Conservation (phyloP, 768 basidiomycete species). For the Rhizopogon roseolus region DNA sequence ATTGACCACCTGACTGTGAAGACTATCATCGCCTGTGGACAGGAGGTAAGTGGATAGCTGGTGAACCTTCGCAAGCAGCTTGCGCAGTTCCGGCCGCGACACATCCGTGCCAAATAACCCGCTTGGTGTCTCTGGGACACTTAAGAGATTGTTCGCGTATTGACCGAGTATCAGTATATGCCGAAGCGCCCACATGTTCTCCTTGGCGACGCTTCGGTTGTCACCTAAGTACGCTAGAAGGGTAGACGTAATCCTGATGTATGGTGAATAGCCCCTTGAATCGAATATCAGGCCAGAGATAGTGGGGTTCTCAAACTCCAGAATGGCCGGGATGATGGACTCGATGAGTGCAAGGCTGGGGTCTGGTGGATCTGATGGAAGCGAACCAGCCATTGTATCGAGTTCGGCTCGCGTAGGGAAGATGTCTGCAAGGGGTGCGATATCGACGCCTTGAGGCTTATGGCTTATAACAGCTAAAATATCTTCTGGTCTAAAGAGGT, state of each 20-base stretch:
- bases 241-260: conserved; percentile 58
- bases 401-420: conserved; percentile 46
- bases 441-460: conserved; percentile 29
- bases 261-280: conserved; percentile 44
- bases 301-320: conserved; percentile 14
- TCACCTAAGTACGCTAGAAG: conserved; percentile 50
- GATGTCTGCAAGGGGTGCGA: conserved; percentile 43
- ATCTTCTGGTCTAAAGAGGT: conserved; percentile 38
- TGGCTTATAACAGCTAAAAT: conserved; percentile 34
- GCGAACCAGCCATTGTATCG: conserved; percentile 38
- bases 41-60: conserved; percentile 63
- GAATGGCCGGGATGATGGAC: conserved; percentile 47
- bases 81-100: conserved; percentile 29
- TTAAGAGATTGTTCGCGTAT: conserved; percentile 58
- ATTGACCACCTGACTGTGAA: conserved; percentile 43
- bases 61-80: conserved; percentile 42
- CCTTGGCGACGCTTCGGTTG: conserved; percentile 56
- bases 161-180: conserved; percentile 62
- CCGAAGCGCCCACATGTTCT: conserved; percentile 61
- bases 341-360: conserved; percentile 58
- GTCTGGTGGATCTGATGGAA: conserved; percentile 45
- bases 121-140: conserved; percentile 44
- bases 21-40: conserved; percentile 37
- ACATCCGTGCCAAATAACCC: conserved; percentile 42
- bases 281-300: conserved; percentile 29